Base-by-base conservation (phyloP, 495 filamentous ascomycete genomes). In the Bathelium albidoporum region DNA sequence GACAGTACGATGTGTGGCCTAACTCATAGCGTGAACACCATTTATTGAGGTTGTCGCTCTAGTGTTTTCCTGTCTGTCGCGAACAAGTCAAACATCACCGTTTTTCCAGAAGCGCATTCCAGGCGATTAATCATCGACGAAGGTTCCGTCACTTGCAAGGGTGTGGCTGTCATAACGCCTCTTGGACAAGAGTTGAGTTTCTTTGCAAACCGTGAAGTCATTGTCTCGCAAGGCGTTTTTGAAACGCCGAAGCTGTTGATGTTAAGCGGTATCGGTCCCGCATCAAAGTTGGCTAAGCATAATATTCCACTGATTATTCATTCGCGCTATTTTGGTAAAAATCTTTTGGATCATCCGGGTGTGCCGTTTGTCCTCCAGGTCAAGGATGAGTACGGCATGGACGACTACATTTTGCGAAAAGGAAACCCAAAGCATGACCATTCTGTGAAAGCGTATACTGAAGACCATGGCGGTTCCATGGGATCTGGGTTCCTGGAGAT, bases 271-370 rank as follows among this genome's bases (percentile, higher is more conserved):
- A 65, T 70, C 36, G 68, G 68, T 16, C 32, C 62, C 28, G 24
- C 65, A n/a, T 34, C 52, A 10, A 18, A 68, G 10, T 60, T 66
- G 7, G 24, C 10, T 11, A 18, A 10, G 5, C 36, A 52, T 24
- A 58, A 44, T 14, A 66, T 70, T 26, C 59, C 60, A 9, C 53
- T 62, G 10, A 49, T 45, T n/a, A 26, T 70, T 22, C 2, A 52
- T 3, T 59, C 60, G n/a, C 53, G 34, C 2, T 39, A 20, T 20
- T 63, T 70, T 22, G 66, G 68, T 1, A 59, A 58, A 7, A 68
- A 70, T 41, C 59, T 70, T 18, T 66, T 68, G 60, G 68, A 70
- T 49, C 68, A 70, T 36, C 20, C 61, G 22, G 24, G 63, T 16
- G n/a, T 16, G 14, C 53, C 55, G 2, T 24, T 72, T 14, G 29